Base-by-base conservation (phyloP, 2,329 filamentous ascomycete genomes). In the Colletotrichum sp. region DNA sequence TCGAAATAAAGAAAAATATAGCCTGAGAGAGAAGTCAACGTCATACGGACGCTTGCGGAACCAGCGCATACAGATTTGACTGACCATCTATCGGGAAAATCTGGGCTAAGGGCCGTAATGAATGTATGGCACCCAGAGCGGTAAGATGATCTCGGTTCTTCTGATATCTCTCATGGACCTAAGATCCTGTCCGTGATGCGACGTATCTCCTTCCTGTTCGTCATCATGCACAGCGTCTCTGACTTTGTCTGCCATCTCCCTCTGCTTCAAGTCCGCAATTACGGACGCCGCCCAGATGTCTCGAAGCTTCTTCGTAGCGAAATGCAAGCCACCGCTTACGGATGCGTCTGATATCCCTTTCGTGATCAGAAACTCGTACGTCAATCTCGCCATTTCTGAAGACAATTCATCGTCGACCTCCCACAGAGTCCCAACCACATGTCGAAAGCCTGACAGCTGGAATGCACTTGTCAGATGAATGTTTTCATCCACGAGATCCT, bases 381-480 rank as follows among this genome's bases (percentile, higher is more conserved):
- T 39, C 3, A 77, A 63, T 49, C 67, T 81, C 1, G 84, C 82
- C 29, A 84, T 75, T 3, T 84, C 79, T 1, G 84, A 79, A 68
- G 81, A 85, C 3, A 73, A 11, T 19, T 75, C 62, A 70, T 88
- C 85, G 6, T 79, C 75, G 0, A 86, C 83, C 6, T 82, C 44
- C n/a, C 44, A 52, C n/a, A 52, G n/a, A 52, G 44, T 52, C 6
- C 44, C 44, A 13, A 52, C 11, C 77, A 88, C 85, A 72, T 87
- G 84, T 0, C 79, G 81, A 69, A 87, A 87, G 1, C 85, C 85
- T 0, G 83, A 84, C 3, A 87, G 77, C 77, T 88, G 85, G 69
- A 74, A 88, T 0, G 83, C 83, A 59, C 79, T 78, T 13, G 39
- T 66, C 3, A 78, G 25, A 5, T 79, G 69, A 4, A 88, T 80